Conservation (phyloP, 345 rosid genomes). For the Pistacia vera region DNA sequence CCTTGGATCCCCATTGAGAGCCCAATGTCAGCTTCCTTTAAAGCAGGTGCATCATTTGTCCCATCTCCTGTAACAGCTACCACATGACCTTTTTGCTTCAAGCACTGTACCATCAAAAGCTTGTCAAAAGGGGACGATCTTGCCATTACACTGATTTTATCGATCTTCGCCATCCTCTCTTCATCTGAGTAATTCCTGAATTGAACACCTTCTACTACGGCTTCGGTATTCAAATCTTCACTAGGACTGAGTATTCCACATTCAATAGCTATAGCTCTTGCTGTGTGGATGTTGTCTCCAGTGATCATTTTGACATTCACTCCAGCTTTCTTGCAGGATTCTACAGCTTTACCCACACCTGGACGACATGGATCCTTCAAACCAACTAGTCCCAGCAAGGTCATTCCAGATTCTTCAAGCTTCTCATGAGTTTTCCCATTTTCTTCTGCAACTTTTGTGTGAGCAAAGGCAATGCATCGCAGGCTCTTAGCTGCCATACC, state of each 20-base stretch:
- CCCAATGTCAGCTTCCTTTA: conserved; percentile 44
- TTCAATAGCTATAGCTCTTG: conserved; percentile 44
- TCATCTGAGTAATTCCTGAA: conserved; percentile 33
- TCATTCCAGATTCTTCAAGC: conserved; percentile 32
- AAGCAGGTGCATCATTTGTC: conserved; percentile 58
- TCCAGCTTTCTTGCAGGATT: conserved; percentile 36
- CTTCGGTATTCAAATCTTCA: conserved; percentile 10
- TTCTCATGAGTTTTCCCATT: not conserved
- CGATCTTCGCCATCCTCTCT: conserved; percentile 30
- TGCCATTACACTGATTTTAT: conserved; percentile 44
- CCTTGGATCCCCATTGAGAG: conserved; percentile 48
- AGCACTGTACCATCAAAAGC: conserved; percentile 46
- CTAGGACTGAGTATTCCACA: conserved; percentile 37
- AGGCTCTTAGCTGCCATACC: conserved; percentile 51
- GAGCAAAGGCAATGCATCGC: conserved; percentile 54
- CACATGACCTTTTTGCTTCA: conserved; percentile 42
- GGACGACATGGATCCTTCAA: conserved; percentile 51
- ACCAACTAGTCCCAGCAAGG: conserved; percentile 40
- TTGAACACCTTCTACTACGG: conserved; percentile 36
- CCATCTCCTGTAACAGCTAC: conserved; percentile 63
- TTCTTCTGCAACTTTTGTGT: conserved; percentile 21
- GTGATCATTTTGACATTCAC: conserved; percentile 45
- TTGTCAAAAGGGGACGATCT: conserved; percentile 61
- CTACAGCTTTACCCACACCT: conserved; percentile 42
- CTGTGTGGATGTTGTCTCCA: conserved; percentile 40